Evolutionary conservation across 305 asterid species (phyloP).

Genomic region (Solanum chacoense): DNA sequence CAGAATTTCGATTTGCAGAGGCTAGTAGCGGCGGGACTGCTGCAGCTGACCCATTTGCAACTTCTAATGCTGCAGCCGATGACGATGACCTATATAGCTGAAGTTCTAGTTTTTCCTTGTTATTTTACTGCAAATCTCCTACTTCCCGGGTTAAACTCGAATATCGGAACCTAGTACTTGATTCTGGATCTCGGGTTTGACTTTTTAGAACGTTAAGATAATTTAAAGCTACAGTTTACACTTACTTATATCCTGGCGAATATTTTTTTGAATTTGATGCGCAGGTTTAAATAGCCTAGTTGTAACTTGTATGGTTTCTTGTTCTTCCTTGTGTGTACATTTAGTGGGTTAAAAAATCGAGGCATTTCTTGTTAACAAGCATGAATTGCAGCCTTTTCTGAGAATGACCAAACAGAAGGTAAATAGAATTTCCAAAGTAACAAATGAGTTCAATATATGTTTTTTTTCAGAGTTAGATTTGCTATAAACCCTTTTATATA

Average conservation of each 20-base stretch:
- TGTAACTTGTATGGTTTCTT: background rate
- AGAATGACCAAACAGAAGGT: background rate
- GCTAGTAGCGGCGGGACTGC: slow-evolving; percentile 20
- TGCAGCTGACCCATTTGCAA: slow-evolving; percentile 43
- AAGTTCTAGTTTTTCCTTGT: background rate
- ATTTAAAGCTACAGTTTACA: background rate
- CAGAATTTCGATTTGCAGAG: slow-evolving; percentile 51
- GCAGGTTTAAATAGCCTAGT: background rate
- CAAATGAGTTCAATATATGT: background rate
- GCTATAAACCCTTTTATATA: no score
- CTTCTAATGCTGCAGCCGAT: slow-evolving; percentile 58
- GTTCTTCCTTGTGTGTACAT: background rate
- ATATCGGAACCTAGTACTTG: background rate
- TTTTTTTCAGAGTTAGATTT: no score
- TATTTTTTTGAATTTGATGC: background rate
- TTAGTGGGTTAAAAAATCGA: background rate
- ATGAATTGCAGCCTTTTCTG: background rate
- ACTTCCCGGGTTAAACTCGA: background rate
- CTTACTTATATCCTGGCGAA: background rate
- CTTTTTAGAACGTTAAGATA: background rate
- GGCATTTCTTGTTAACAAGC: background rate
- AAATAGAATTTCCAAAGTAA: background rate
- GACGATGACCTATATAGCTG: slow-evolving; percentile 68
- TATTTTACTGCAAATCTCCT: background rate
- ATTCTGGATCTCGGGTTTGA: background rate